phyloP scores from a whole-genome alignment of 345 rosid species.

The Citrus sp. region DNA sequence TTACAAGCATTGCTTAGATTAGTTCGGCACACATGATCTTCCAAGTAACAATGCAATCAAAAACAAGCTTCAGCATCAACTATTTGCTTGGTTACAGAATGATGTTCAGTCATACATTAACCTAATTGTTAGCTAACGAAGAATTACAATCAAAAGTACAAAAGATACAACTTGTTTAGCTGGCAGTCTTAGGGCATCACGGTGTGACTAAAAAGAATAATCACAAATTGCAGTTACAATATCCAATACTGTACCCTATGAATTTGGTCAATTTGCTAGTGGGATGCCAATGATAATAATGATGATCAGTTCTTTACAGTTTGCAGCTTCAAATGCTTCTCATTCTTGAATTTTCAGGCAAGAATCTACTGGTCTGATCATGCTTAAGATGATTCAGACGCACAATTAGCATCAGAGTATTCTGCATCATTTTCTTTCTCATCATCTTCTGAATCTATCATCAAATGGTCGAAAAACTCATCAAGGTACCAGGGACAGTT shows the following conservation, averaged over 20 bases:
- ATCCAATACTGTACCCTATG: neutral
- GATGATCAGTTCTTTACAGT: neutral
- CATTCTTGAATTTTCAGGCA: neutral
- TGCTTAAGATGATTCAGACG: neutral
- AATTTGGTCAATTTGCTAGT: neutral
- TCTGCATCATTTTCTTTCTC: slow-evolving; percentile 11
- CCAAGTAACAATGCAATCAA: neutral
- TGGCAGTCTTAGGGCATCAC: neutral
- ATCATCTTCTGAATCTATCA: slow-evolving; percentile 33
- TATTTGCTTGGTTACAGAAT: neutral
- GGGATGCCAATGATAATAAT: neutral
- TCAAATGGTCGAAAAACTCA: slow-evolving; percentile 52
- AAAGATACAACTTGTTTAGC: neutral
- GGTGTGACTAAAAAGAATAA: neutral
- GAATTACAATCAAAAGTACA: neutral
- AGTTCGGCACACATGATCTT: neutral
- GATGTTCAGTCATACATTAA: neutral
- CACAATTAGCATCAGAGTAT: neutral
- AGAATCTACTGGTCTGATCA: neutral
- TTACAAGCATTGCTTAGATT: neutral
- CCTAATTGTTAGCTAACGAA: neutral
- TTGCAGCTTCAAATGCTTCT: neutral
- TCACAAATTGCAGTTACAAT: neutral
- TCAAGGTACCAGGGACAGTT: slow-evolving; percentile 64
- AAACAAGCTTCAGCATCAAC: neutral